Conservation (phyloP, 805 yeast species). For the Monosporozyma unispora region DNA sequence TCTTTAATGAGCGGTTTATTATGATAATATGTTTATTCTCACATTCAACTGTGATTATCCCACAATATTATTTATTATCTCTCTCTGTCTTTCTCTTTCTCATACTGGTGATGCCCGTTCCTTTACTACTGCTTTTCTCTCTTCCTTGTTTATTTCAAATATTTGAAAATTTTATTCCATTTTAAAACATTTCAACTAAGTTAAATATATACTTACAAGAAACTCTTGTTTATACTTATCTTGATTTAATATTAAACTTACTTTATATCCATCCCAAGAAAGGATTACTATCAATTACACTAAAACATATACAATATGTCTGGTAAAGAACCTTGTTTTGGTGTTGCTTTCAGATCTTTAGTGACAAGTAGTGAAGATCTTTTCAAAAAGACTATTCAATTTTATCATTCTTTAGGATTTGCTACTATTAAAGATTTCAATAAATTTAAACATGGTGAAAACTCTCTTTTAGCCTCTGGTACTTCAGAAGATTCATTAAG, state of each 20-base stretch:
- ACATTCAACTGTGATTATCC: too few relatives aligned
- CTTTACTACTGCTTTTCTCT: neutral
- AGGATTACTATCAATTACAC: neutral
- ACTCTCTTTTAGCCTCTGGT: constrained; percentile 36
- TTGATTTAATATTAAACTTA: too few relatives aligned
- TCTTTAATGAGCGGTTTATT: too few relatives aligned
- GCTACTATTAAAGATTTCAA: constrained; percentile 49
- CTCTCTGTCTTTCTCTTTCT: too few relatives aligned
- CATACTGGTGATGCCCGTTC: neutral
- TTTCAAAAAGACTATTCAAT: constrained; percentile 42
- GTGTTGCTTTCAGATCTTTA: constrained; percentile 52
- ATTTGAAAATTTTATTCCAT: too few relatives aligned
- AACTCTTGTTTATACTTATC: too few relatives aligned
- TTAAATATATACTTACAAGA: too few relatives aligned
- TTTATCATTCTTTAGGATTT: constrained; percentile 56
- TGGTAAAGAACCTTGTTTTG: constrained; percentile 24
- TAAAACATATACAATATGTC: neutral
- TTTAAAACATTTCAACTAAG: too few relatives aligned
- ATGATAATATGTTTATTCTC: too few relatives aligned
- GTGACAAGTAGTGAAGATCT: constrained; percentile 42
- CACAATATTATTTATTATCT: too few relatives aligned
- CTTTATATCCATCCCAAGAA: neutral
- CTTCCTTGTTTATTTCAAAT: too few relatives aligned
- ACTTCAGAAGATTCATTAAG: constrained; percentile 55
- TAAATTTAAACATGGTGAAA: constrained; percentile 35